phyloP scores from a whole-genome alignment of 805 yeast species.

The Suhomyces xylopsoci region DNA sequence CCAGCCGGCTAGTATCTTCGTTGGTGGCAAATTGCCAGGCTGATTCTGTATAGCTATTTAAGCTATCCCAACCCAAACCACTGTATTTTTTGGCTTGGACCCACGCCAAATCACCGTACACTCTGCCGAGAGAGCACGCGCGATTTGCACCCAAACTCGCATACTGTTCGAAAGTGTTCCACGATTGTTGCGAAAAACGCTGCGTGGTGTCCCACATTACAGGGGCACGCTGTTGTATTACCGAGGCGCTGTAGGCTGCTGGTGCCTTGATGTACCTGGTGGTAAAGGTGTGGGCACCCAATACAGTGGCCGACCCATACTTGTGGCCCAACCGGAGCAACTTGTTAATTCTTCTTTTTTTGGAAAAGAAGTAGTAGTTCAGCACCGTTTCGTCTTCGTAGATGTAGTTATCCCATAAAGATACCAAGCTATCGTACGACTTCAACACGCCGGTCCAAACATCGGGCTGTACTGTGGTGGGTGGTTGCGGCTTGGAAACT shows the following conservation, averaged over 20 bases:
- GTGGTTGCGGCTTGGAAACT: not conserved
- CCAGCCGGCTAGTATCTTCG: not conserved
- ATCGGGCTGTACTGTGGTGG: not conserved
- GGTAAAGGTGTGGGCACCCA: not conserved
- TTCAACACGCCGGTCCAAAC: not conserved
- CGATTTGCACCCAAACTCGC: not conserved
- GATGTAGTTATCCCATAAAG: not conserved
- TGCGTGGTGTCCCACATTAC: not conserved
- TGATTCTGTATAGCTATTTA: not conserved
- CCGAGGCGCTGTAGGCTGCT: too few species aligned
- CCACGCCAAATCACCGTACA: not conserved
- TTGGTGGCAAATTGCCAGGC: not conserved
- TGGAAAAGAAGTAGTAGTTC: conserved; percentile 2
- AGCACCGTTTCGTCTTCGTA: conserved; percentile 2
- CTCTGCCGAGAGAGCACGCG: too few species aligned
- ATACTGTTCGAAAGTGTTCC: not conserved
- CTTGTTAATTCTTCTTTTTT: conserved; percentile 2
- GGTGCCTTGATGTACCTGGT: not conserved
- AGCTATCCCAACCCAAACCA: not conserved
- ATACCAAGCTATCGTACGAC: not conserved
- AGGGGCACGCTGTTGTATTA: not conserved
- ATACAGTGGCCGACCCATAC: not conserved
- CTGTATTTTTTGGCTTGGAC: not conserved
- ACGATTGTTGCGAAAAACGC: not conserved
- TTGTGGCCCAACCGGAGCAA: not conserved